Evolutionary conservation across 1,284 basidiomycete species (phyloP), one percentile per base, ranked within the genome.

Genomic region (Cutaneotrichosporon sp.): DNA sequence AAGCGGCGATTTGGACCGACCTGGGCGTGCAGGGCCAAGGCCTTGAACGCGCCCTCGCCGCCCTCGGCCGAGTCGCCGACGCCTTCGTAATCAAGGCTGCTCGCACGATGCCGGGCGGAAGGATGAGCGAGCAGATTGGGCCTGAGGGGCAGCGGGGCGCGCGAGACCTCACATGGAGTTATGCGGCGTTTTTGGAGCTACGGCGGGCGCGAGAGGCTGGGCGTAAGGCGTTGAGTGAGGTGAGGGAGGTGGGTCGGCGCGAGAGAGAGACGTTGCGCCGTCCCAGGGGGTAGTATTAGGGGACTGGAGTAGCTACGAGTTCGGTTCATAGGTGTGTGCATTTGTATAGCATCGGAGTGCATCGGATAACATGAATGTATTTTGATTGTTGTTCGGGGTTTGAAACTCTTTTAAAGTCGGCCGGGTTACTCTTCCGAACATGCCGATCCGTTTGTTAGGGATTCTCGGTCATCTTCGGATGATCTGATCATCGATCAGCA

Each of bases 121-220:
- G 72, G 22, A 75, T 83, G 73, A 77, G 72, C 58, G 82, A 83
- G 71, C 81, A 83, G 73, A 81, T 82, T 42, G 66, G 40, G 11
- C 38, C n/a, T 9, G 65, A 63, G 8, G 5, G 22, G 10, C 58
- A 49, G 21, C 58, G 60, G 2, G 81, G 81, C 9, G 81, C 81
- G 18, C 68, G 73, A 34, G 75, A 82, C 49, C 63, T 82, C 16
- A 82, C 80, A 4, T 82, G 81, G 81, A 78, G 75, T 18, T 81
- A 82, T 64, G 78, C 78, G 1, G 72, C 71, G 36, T 75, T 77
- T 56, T 61, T 80, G 40, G 71, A 70, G 18, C 69, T 72, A 49
- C 68, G 66, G 21, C 65, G 73, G 18, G 73, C 73, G 8, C 61
- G 73, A 13, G 63, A 67, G 0, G 58, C 40, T 10, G 63, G 65